A percentile compares a stretch with the other conserved stretches of the same genome.
Conservation (phyloP, 345 rosid species). For the Ceriops decandra region DNA sequence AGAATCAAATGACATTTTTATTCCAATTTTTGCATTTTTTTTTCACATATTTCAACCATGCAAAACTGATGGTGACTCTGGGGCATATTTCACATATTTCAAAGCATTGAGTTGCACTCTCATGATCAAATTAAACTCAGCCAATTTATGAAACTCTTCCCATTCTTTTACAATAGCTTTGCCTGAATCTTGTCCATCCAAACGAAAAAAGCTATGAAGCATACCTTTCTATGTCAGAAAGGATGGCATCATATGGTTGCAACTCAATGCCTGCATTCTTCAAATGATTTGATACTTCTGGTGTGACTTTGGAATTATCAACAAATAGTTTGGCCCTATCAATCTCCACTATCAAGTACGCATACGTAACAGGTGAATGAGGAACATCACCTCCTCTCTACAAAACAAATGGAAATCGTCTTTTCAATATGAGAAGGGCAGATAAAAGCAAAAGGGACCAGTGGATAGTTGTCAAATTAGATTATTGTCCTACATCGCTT, state of each 20-base stretch:
- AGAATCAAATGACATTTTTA: too few species aligned
- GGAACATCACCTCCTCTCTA: slow-evolving; percentile 97
- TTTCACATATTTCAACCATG: background rate
- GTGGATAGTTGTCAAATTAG: background rate
- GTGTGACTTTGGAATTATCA: slow-evolving; percentile 64
- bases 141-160: background rate
- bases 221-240: slow-evolving; percentile 72
- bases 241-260: slow-evolving; percentile 69
- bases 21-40: too few species aligned
- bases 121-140: background rate
- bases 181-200: background rate
- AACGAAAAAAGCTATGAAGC: slow-evolving; percentile 1
- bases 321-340: slow-evolving; percentile 63
- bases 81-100: background rate
- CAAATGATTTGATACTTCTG: slow-evolving; percentile 72
- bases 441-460: background rate
- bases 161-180: background rate
- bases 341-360: slow-evolving; percentile 71
- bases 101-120: background rate
- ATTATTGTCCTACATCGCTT: background rate
- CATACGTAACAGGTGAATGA: slow-evolving; percentile 94
- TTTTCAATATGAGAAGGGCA: background rate
- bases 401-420: slow-evolving; percentile 24
- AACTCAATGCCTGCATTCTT: slow-evolving; percentile 60
- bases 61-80: background rate